Conservation (phyloP, 1,139 yeast genomes). For the Geotrichum histeridarum region DNA sequence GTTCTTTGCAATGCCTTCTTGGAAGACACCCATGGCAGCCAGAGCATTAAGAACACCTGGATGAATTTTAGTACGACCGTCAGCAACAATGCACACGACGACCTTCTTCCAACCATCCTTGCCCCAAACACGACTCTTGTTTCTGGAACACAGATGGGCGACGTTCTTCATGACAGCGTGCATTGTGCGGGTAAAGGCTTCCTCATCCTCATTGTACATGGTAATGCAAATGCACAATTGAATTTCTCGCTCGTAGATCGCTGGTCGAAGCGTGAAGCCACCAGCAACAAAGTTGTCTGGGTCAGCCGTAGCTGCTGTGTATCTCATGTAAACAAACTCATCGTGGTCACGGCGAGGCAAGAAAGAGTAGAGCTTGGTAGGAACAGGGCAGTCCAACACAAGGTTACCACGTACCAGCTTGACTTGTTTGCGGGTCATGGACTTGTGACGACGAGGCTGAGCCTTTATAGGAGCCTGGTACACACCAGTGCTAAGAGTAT, state of each 20-base stretch:
- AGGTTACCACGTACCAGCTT: conserved; percentile 70
- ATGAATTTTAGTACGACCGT: conserved; percentile 67
- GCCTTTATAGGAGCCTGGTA: conserved; percentile 44
- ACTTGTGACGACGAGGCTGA: conserved; percentile 56
- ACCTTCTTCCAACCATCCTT: conserved; percentile 75
- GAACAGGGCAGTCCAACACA: conserved; percentile 88
- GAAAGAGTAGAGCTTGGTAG: conserved; percentile 74
- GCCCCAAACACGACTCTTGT: conserved; percentile 54
- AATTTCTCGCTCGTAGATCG: conserved; percentile 59
- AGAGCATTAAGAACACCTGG: conserved; percentile 59
- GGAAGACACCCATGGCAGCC: conserved; percentile 71
- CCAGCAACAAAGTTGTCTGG: conserved; percentile 55
- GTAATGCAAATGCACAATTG: conserved; percentile 72
- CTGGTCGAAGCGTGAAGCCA: conserved; percentile 63
- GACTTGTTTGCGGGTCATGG: conserved; percentile 56
- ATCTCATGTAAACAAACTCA: conserved; percentile 74
- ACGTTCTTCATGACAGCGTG: conserved; percentile 75
- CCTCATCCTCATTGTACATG: conserved; percentile 76
- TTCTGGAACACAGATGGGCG: conserved; percentile 42
- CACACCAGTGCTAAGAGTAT: conserved; percentile 28
- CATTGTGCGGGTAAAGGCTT: conserved; percentile 63
- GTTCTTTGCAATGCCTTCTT: conserved; percentile 78
- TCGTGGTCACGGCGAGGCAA: conserved; percentile 80
- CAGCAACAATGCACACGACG: conserved; percentile 69
- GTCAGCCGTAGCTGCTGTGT: conserved; percentile 78